Conservation (phyloP, 1,284 basidiomycete species). For the Flammula alnicola region DNA sequence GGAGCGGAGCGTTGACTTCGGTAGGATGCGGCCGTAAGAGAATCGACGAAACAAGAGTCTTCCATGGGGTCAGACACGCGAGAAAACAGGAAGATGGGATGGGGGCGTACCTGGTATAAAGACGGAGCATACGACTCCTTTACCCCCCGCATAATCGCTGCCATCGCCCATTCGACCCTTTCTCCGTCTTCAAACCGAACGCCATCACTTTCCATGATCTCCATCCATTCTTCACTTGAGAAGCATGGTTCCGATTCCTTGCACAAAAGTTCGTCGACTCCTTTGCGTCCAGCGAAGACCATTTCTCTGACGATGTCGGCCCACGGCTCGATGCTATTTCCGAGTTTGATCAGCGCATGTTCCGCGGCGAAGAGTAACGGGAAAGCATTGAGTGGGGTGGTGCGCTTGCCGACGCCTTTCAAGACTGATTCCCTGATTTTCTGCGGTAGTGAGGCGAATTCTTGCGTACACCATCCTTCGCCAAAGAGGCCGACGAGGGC, state of each 20-base stretch:
- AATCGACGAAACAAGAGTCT: constrained; percentile 79
- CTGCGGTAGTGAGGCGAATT: constrained; percentile 74
- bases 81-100: constrained; percentile 3
- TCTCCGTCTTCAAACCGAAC: constrained; percentile 77
- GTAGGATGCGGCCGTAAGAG: constrained; percentile 71
- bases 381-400: constrained; percentile 68
- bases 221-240: constrained; percentile 69
- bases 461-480: constrained; percentile 82
- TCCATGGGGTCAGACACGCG: too few species aligned
- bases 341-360: constrained; percentile 60
- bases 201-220: constrained; percentile 72
- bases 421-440: constrained; percentile 72
- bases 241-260: constrained; percentile 67
- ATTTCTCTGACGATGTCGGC: constrained; percentile 67
- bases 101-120: constrained; percentile 69
- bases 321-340: constrained; percentile 66
- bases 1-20: constrained; percentile 60
- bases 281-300: constrained; percentile 60
- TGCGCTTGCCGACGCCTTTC: constrained; percentile 70
- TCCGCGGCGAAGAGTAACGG: constrained; percentile 71
- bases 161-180: constrained; percentile 72
- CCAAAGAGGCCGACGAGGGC: constrained; percentile 84
- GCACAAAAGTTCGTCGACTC: constrained; percentile 65
- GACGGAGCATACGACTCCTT: constrained; percentile 63
- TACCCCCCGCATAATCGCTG: constrained; percentile 61